Conservation (phyloP, 768 basidiomycete species). For the Serendipita sp. region DNA sequence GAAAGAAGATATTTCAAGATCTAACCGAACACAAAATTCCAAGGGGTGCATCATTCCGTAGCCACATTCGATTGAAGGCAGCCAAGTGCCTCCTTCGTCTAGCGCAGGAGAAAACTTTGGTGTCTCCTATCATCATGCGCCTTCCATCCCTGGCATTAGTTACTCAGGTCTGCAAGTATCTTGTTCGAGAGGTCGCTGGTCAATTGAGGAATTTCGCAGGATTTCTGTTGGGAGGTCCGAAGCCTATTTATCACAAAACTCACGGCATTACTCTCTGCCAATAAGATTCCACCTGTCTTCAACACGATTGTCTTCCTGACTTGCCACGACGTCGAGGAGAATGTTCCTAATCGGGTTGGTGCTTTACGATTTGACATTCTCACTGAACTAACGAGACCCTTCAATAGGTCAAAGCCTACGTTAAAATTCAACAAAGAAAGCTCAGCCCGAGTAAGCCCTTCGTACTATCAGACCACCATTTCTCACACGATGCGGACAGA, state of each 20-base stretch:
- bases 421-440: slow-evolving; percentile 32
- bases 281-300: slow-evolving; percentile 54
- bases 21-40: slow-evolving; percentile 9
- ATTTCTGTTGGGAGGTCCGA: slow-evolving; percentile 79
- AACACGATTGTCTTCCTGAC: slow-evolving; percentile 79
- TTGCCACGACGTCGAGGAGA: slow-evolving; percentile 79
- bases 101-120: slow-evolving; percentile 40
- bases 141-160: slow-evolving; percentile 59
- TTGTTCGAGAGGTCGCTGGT: background rate
- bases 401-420: slow-evolving; percentile 40
- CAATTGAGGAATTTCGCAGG: slow-evolving; percentile 30
- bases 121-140: slow-evolving; percentile 36
- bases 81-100: slow-evolving; percentile 69
- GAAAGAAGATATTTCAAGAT: no score
- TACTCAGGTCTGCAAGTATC: slow-evolving; percentile 43
- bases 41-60: slow-evolving; percentile 16
- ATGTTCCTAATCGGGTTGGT: slow-evolving; percentile 52
- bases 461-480: background rate
- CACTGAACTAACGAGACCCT: background rate
- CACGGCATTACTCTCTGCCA: slow-evolving; percentile 40
- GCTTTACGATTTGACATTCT: background rate
- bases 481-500: slow-evolving; percentile 22
- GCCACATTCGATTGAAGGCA: slow-evolving; percentile 72
- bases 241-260: slow-evolving; percentile 63
- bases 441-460: slow-evolving; percentile 28